Conservation (phyloP, 129 eudicot genomes). For the Sambucus nigra region DNA sequence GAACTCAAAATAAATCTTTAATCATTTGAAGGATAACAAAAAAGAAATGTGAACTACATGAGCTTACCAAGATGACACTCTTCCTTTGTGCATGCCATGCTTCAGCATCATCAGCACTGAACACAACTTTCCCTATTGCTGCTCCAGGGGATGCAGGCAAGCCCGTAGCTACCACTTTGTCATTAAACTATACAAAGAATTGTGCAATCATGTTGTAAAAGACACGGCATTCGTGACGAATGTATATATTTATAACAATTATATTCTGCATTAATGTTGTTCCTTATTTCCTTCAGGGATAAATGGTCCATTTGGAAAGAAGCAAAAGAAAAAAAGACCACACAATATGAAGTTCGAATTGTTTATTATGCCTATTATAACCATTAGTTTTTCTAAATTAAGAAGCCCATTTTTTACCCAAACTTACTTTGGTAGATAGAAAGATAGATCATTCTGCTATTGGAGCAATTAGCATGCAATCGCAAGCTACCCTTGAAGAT, state of each 20-base stretch:
- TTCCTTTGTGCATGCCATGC: slow-evolving; percentile 98
- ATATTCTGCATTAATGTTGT: not conserved
- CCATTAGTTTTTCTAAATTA: too few relatives aligned
- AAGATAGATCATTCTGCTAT: not conserved
- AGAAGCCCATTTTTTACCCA: not conserved
- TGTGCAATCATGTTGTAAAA: not conserved
- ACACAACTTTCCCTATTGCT: slow-evolving; percentile 91
- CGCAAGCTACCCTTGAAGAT: not conserved
- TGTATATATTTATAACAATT: too few relatives aligned
- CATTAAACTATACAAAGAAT: slow-evolving; percentile 57
- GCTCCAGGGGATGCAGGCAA: slow-evolving; percentile 99
- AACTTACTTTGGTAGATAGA: not conserved
- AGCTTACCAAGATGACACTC: slow-evolving; percentile 70
- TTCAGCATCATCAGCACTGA: slow-evolving; percentile 93
- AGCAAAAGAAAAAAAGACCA: not conserved
- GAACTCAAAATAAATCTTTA: too few relatives aligned
- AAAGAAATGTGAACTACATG: too few relatives aligned
- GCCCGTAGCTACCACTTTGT: slow-evolving; percentile 69
- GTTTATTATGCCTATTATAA: not conserved
- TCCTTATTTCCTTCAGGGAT: not conserved
- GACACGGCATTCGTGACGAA: not conserved
- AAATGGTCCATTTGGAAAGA: not conserved
- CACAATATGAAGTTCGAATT: not conserved
- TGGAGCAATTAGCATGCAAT: not conserved
- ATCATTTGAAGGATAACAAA: too few relatives aligned